Percentiles rank a stretch among this genome's conserved stretches.
Conservation (phyloP, 2,329 filamentous ascomycete genomes). For the Thielaviopsis ethacetica region DNA sequence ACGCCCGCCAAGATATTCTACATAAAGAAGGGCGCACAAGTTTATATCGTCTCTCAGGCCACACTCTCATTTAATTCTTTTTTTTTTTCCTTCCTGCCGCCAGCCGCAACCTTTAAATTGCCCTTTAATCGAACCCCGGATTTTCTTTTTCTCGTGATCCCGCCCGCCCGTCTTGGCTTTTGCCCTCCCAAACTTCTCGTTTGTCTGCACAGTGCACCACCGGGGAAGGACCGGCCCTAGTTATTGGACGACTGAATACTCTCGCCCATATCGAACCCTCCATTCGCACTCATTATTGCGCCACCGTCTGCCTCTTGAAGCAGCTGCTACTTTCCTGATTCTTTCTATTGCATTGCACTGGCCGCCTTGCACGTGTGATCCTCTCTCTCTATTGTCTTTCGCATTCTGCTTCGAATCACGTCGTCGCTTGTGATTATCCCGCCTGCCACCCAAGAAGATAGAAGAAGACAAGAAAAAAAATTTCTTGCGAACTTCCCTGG, state of each 20-base stretch:
- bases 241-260: not conserved
- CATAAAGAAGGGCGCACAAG: not conserved
- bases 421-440: no score
- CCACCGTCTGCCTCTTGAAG: no score
- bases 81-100: not conserved
- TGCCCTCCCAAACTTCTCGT: not conserved
- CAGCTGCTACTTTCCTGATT: no score
- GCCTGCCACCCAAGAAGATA: no score
- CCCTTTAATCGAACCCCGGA: not conserved
- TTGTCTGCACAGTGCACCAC: not conserved
- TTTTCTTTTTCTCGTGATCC: not conserved
- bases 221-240: not conserved
- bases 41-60: not conserved
- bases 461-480: no score
- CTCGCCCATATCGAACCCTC: no score
- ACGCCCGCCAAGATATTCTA: not conserved
- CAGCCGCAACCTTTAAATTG: not conserved
- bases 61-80: not conserved
- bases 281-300: no score
- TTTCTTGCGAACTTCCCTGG: no score
- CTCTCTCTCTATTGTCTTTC: no score
- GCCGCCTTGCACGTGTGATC: no score
- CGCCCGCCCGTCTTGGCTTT: not conserved
- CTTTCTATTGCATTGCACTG: no score
- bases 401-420: no score